Conservation (phyloP, 176 grass and related monocot genomes). For the Oryza punctata region DNA sequence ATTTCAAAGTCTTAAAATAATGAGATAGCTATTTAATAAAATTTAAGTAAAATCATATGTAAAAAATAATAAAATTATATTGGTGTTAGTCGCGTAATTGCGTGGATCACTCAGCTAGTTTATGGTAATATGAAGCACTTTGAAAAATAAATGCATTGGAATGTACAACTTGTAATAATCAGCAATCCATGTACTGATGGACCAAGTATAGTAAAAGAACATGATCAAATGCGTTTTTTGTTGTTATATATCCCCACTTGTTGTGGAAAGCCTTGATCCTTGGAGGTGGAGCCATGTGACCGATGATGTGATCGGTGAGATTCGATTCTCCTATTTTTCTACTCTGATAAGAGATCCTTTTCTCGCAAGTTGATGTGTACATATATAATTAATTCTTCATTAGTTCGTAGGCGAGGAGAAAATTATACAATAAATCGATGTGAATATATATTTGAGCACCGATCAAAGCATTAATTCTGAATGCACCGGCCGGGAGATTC, state of each 20-base stretch:
- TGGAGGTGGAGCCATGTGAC: background rate
- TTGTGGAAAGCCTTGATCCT: constrained; percentile 30
- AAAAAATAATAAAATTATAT: too few species aligned
- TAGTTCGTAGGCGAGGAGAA: background rate
- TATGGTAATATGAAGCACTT: background rate
- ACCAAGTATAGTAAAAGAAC: too few species aligned
- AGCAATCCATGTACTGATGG: too few species aligned
- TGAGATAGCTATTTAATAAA: too few species aligned
- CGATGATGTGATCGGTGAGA: background rate
- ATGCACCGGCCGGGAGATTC: background rate
- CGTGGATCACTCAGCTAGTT: too few species aligned
- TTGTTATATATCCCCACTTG: background rate
- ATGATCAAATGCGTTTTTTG: background rate
- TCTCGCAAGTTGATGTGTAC: constrained; percentile 15
- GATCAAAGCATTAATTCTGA: background rate
- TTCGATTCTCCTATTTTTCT: background rate
- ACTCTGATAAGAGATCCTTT: background rate
- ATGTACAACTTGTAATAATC: too few species aligned
- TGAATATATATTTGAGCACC: background rate
- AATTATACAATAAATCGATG: background rate
- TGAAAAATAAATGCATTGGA: background rate
- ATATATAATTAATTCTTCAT: background rate
- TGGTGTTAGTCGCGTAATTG: too few species aligned
- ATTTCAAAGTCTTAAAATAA: too few species aligned
- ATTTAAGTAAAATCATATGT: too few species aligned